Evolutionary conservation across 352 stramenopile genomes (phyloP).

Genomic region (Phytophthora macrochlamydospora): DNA sequence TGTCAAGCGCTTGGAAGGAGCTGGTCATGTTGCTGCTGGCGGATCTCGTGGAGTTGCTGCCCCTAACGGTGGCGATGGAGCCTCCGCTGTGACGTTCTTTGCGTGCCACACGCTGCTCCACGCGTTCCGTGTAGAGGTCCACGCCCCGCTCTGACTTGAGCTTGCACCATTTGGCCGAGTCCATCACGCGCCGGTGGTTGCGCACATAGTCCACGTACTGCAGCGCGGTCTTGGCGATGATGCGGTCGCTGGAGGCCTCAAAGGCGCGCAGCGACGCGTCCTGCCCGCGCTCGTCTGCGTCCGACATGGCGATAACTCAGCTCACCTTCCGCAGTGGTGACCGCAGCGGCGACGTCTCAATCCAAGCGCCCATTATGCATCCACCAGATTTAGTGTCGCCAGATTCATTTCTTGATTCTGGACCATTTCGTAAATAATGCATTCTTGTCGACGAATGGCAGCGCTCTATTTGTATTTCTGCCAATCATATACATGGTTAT

Average conservation of each 20-base stretch:
- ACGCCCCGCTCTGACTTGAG: conserved; percentile 51
- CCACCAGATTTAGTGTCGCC: too few relatives aligned
- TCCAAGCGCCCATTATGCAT: too few relatives aligned
- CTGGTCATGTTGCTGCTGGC: not conserved
- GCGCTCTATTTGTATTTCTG: too few relatives aligned
- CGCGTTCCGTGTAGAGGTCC: conserved; percentile 59
- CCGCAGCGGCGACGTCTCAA: too few relatives aligned
- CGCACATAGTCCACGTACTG: conserved; percentile 56
- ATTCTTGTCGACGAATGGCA: too few relatives aligned
- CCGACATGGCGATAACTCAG: not conserved
- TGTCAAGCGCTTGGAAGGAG: conserved; percentile 24
- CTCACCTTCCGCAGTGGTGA: not conserved
- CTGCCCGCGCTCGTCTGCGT: conserved; percentile 11
- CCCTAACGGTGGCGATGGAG: conserved; percentile 17
- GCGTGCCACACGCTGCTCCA: conserved; percentile 27
- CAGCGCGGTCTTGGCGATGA: conserved; percentile 57
- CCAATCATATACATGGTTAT: too few relatives aligned
- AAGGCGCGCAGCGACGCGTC: conserved; percentile 43
- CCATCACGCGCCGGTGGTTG: conserved; percentile 41
- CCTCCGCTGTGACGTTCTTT: conserved; percentile 9
- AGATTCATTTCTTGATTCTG: too few relatives aligned
- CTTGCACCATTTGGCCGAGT: conserved; percentile 42
- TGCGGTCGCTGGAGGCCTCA: conserved; percentile 48
- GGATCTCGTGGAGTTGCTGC: conserved; percentile 1
- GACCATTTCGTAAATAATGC: too few relatives aligned